Evolutionary conservation across 495 filamentous ascomycete genomes (phyloP), one percentile per base, ranked within the genome.

Genomic region (Penicillium parvum): DNA sequence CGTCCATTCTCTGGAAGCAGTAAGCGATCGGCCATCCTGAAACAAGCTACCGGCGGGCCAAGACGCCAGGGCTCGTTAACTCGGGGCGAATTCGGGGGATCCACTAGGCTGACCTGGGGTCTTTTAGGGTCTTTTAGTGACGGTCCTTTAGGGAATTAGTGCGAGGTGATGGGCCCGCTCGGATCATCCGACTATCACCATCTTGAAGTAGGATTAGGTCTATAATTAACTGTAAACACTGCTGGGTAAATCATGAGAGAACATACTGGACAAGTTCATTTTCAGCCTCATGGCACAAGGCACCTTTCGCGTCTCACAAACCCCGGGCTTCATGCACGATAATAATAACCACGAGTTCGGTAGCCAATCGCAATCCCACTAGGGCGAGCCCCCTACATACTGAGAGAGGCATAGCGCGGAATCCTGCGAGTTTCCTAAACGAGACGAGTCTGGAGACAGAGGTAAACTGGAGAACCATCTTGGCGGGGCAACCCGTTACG

Each of bases 401-500:
- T 10, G 6, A 1, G 30, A 18, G 17, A 4, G 45, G 53, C 5
- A 32, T 45, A 37, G 25, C 21, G 37, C 32, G 28, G 30, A 44
- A 49, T 43, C 49, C 44, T 52, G 45, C 37, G 50, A 44, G 43
- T 44, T 36, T 35, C 54, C 47, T 27, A 39, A 48, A 50, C 15
- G 8, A 19, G 30, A 32, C 15, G 32, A 28, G 39, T n/a, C 19
- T 28, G 8, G 29, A 32, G 18, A 26, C 39, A 19, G 23, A n/a
- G 12, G 4, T 20, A n/a, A n/a, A n/a, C n/a, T n/a, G n/a, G n/a
- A n/a, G n/a, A n/a, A n/a, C 35, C 32, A 38, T n/a, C 18, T 20
- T 17, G 19, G 50, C 50, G 50, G 50, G 43, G 54, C 43, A 53
- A 47, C 51, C 51, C 51, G 51, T 58, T 58, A 28, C 22, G 42